Conservation (phyloP, 306 rosid genomes). For the Corylus avellana region DNA sequence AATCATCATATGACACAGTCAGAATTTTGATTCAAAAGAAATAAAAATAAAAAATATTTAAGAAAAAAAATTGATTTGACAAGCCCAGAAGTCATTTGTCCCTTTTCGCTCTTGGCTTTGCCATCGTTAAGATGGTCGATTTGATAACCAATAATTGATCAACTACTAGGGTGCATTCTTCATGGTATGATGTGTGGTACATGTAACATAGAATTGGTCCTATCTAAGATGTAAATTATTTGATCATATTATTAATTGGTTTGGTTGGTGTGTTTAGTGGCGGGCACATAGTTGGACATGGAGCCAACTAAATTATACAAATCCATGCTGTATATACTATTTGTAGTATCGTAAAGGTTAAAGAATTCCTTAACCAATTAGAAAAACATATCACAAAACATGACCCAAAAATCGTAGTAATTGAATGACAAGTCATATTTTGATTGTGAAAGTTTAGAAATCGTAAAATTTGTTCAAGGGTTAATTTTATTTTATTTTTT, state of each 20-base stretch:
- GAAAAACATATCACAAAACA: no score
- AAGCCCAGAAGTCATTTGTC: no score
- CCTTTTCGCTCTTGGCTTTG: no score
- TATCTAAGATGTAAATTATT: not conserved
- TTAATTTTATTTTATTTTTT: no score
- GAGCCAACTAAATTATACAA: not conserved
- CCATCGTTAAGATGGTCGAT: not conserved
- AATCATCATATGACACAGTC: no score
- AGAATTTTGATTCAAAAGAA: no score
- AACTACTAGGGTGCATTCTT: not conserved
- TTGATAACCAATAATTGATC: not conserved
- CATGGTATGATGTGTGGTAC: not conserved
- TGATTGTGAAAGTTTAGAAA: no score
- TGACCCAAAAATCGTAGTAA: no score
- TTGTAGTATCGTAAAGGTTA: not conserved
- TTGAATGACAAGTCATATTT: no score
- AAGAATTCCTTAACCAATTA: not conserved
- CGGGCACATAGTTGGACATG: constrained; percentile 7
- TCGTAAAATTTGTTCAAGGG: no score
- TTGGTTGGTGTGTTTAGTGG: constrained; percentile 25
- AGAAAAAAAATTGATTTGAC: no score
- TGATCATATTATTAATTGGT: constrained; percentile 9
- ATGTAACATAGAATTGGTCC: not conserved
- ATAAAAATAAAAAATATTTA: no score
- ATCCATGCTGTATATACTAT: not conserved